These are phyloP conservation scores for Adansonia madagascariensis DNA, from an alignment of 441 rosid species.

Conservation along the genomic window DNA sequence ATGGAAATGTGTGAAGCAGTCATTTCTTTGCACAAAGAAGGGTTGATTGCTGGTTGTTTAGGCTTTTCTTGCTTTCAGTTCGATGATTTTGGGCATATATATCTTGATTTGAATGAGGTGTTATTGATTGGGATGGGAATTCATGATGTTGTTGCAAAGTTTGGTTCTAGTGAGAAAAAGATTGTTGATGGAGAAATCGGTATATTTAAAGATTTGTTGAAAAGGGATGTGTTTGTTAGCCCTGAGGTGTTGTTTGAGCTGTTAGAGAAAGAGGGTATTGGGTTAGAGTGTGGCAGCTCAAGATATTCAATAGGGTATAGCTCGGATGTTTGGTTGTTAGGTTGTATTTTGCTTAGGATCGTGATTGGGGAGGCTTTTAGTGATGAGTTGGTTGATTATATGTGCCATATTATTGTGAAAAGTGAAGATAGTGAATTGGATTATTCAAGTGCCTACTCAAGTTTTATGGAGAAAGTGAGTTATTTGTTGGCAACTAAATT, in stretches of 20 bases:
- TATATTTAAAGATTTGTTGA: conserved; percentile 36
- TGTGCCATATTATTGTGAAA: conserved; percentile 34
- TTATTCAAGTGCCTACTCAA: conserved; percentile 35
- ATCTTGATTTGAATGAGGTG: conserved; percentile 55
- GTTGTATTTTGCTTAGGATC: conserved; percentile 60
- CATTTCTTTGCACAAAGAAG: conserved; percentile 56
- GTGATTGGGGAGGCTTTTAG: conserved; percentile 54
- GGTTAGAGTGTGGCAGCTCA: conserved; percentile 32
- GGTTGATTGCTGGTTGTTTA: conserved; percentile 60
- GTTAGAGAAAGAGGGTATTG: conserved; percentile 42
- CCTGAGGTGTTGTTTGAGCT: conserved; percentile 64
- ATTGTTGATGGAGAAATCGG: conserved; percentile 41
- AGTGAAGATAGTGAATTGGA: conserved; percentile 40
- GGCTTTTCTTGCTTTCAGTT: conserved; percentile 57
- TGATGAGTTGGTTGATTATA: conserved; percentile 43
- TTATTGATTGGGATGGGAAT: conserved; percentile 50
- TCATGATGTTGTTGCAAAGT: conserved; percentile 27
- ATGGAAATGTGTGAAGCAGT: conserved; percentile 80
- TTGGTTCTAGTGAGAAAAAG: conserved; percentile 36
- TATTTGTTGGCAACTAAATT: conserved; percentile 42
- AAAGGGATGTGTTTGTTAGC: conserved; percentile 53
- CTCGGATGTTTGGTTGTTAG: conserved; percentile 80
- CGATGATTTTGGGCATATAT: conserved; percentile 66
- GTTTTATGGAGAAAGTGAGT: conserved; percentile 49
- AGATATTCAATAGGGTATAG: conserved; percentile 37